Conservation (phyloP, 2,329 filamentous ascomycete species). For the Epichloe aotearoae region DNA sequence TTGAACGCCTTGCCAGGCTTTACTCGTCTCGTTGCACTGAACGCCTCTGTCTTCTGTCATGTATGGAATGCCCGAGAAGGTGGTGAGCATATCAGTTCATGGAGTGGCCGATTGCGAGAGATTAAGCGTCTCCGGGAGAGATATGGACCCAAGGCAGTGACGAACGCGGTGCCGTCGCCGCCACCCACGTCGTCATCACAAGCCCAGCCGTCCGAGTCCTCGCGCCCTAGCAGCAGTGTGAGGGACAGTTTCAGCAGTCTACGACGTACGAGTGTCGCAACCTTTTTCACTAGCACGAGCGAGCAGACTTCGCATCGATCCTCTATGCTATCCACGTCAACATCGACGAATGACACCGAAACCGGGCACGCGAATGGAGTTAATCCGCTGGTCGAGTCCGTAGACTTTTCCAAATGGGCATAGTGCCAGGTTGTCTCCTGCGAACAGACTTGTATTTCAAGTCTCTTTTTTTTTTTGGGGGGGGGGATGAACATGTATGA, state of each 20-base stretch:
- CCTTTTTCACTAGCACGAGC: constrained; percentile 46
- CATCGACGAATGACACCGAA: constrained; percentile 43
- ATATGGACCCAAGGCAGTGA: constrained; percentile 32
- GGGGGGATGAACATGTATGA: not conserved
- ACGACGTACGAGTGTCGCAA: constrained; percentile 50
- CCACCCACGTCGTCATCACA: constrained; percentile 15
- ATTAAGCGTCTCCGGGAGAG: constrained; percentile 71
- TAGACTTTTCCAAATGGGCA: constrained; percentile 27
- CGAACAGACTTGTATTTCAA: not conserved
- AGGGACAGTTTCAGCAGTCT: constrained; percentile 49
- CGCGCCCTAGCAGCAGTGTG: constrained; percentile 20
- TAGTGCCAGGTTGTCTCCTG: constrained; percentile 5
- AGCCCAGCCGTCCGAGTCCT: constrained; percentile 6
- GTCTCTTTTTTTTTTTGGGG: no score
- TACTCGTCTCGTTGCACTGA: constrained; percentile 77
- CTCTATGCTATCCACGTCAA: constrained; percentile 40
- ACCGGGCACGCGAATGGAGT: constrained; percentile 19
- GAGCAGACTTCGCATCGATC: constrained; percentile 45
- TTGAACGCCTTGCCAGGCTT: constrained; percentile 71
- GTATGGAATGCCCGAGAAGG: constrained; percentile 74
- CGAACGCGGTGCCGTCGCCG: constrained; percentile 13
- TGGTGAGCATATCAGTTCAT: constrained; percentile 76
- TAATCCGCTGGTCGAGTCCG: constrained; percentile 22
- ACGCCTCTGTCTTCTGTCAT: constrained; percentile 82
- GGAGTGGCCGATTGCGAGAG: constrained; percentile 74